Percentiles rank a stretch among this genome's conserved stretches.
Evolutionary conservation across 108 stramenopile genomes (phyloP).

Genomic region (Skeletonema potamos): DNA sequence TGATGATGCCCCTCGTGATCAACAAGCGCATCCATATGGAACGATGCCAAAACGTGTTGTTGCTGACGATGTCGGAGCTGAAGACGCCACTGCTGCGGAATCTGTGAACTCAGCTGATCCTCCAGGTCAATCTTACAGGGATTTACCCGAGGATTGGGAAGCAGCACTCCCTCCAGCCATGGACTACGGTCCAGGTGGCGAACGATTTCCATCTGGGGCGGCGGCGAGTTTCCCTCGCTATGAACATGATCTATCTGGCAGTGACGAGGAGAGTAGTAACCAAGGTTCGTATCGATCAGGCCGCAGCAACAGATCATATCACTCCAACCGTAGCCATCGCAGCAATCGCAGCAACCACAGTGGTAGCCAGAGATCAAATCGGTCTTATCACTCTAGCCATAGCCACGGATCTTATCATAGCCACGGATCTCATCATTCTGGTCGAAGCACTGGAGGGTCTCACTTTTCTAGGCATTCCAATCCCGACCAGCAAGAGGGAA

Average conservation of each 20-base stretch:
- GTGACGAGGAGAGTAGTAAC: neutral
- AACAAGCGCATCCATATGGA: neutral
- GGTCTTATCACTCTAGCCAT: neutral
- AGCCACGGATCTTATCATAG: neutral
- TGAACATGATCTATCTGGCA: neutral
- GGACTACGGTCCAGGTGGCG: neutral
- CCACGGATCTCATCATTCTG: neutral
- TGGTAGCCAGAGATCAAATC: neutral
- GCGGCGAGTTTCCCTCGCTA: neutral
- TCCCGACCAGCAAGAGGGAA: neutral
- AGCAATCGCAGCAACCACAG: neutral
- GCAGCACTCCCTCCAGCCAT: neutral
- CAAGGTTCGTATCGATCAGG: neutral
- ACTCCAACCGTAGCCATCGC: neutral
- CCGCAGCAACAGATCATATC: neutral
- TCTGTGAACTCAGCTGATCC: slow-evolving; percentile 3
- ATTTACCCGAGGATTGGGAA: slow-evolving; percentile 11
- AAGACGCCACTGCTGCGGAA: neutral
- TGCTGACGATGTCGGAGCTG: neutral
- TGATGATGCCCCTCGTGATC: neutral
- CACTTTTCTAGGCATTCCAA: slow-evolving; percentile 1
- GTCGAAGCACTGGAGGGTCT: neutral
- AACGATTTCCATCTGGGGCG: neutral
- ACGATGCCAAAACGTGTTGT: neutral
- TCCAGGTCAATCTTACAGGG: neutral